Conservation (phyloP, 2,329 filamentous ascomycete genomes). For the Botryosphaeria agaves region DNA sequence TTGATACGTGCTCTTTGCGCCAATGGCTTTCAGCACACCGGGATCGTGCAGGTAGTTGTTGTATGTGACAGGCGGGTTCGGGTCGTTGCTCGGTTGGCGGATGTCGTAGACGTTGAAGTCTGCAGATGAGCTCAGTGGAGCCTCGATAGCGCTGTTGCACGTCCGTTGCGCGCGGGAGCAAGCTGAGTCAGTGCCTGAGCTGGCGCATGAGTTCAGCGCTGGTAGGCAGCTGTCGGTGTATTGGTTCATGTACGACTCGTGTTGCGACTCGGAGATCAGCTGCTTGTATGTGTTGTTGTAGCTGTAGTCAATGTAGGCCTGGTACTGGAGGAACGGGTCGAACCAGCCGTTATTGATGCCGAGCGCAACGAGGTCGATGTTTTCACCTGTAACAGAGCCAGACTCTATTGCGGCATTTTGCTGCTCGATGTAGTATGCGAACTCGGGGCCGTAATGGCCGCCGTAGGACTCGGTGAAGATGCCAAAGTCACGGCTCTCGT, state of each 20-base stretch:
- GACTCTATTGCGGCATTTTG: no score
- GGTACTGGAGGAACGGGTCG: conserved; percentile 76
- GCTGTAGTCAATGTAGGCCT: conserved; percentile 65
- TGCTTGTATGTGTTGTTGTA: no score
- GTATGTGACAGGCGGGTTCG: conserved; percentile 29
- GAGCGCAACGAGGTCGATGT: conserved; percentile 63
- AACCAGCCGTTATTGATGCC: conserved; percentile 98
- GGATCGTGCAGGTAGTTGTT: conserved; percentile 20
- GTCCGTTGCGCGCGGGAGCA: no score
- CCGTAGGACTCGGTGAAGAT: conserved; percentile 96
- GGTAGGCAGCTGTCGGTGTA: conserved; percentile 41
- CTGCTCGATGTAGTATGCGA: conserved; percentile 76
- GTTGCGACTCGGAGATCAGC: conserved; percentile 53
- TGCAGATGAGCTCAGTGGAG: conserved; percentile 33
- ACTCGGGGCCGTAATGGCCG: conserved; percentile 93
- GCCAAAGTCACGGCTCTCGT: conserved; percentile 55
- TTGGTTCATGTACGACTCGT: conserved; percentile 47
- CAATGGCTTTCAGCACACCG: conserved; percentile 24
- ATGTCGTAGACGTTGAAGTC: conserved; percentile 98
- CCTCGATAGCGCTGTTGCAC: conserved; percentile 39
- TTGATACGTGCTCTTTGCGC: conserved; percentile 23
- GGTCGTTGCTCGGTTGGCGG: conserved; percentile 61
- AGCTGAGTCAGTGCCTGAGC: conserved; percentile 68
- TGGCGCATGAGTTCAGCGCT: conserved; percentile 49
- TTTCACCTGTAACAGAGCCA: no score